Percentiles rank a stretch among this genome's conserved stretches.
Evolutionary conservation across 352 stramenopile genomes (phyloP).

Genomic region (Globisporangium cylindrosporum): DNA sequence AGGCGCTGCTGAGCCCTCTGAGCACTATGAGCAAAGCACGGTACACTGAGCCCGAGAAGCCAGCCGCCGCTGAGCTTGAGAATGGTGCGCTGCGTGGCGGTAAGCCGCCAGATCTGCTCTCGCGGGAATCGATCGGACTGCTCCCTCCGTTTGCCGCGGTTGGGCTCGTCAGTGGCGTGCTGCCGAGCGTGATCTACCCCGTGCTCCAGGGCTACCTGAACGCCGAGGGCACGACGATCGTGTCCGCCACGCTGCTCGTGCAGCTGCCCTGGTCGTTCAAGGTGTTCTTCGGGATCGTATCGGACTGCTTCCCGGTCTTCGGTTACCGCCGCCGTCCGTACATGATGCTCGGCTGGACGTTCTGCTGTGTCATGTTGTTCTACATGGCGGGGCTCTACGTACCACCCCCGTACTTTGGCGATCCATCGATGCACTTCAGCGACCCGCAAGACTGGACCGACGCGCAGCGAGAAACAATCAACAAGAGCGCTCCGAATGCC

Average conservation of each 20-base stretch:
- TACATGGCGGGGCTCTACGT: constrained; percentile 38
- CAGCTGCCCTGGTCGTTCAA: constrained; percentile 63
- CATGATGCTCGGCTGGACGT: constrained; percentile 52
- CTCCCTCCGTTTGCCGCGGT: constrained; percentile 53
- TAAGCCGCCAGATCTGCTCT: constrained; percentile 29
- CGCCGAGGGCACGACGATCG: constrained; percentile 47
- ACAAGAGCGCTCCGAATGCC: constrained; percentile 31
- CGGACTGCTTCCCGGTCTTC: constrained; percentile 57
- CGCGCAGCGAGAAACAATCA: constrained; percentile 34
- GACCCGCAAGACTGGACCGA: constrained; percentile 35
- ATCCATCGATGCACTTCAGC: constrained; percentile 31
- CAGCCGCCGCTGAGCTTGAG: constrained; percentile 8
- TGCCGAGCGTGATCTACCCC: constrained; percentile 52
- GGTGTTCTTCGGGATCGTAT: constrained; percentile 55
- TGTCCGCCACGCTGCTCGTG: constrained; percentile 45
- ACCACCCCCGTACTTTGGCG: constrained; percentile 44
- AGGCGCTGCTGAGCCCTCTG: constrained; percentile 11
- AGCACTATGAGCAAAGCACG: neutral
- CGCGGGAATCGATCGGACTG: constrained; percentile 30
- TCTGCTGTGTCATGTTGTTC: constrained; percentile 51
- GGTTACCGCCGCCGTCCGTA: constrained; percentile 57
- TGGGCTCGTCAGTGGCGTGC: constrained; percentile 42
- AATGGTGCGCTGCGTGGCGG: constrained; percentile 33
- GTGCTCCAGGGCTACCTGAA: constrained; percentile 60
- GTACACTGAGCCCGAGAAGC: neutral